Evolutionary conservation across 768 basidiomycete genomes (phyloP).

Genomic region (Epithele typhae): DNA sequence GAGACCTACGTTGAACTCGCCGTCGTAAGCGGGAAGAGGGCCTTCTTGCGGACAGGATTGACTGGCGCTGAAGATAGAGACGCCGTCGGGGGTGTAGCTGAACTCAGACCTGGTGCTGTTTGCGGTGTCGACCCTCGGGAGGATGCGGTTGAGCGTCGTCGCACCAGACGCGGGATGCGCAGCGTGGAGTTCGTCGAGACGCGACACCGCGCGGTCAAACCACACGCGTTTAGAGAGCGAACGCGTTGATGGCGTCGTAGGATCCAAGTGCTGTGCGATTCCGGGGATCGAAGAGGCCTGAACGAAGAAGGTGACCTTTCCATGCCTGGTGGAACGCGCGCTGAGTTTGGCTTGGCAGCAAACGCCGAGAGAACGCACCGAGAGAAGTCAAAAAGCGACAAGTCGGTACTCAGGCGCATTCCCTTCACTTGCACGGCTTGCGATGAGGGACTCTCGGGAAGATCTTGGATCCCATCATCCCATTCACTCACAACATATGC

Average conservation of each 20-base stretch:
- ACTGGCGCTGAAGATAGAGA: constrained; percentile 13
- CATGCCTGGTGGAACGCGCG: neutral
- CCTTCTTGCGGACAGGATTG: constrained; percentile 16
- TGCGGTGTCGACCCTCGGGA: constrained; percentile 10
- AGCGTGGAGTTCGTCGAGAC: constrained; percentile 1
- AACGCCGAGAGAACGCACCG: no score
- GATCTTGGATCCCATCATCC: constrained; percentile 39
- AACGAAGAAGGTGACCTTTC: neutral
- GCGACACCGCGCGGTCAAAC: constrained; percentile 3
- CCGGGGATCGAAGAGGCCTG: constrained; percentile 7
- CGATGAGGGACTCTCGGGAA: constrained; percentile 33
- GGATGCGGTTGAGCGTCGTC: neutral
- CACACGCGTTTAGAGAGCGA: no score
- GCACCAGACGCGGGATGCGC: no score
- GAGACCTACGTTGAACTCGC: constrained; percentile 18
- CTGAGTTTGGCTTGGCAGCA: neutral
- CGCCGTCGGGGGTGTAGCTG: constrained; percentile 11
- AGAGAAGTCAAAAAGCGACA: constrained; percentile 17
- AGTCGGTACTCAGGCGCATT: constrained; percentile 38
- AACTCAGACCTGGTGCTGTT: constrained; percentile 1
- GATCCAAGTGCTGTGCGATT: constrained; percentile 1
- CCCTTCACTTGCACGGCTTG: constrained; percentile 28
- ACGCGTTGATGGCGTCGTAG: no score
- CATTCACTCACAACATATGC: constrained; percentile 36
- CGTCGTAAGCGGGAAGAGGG: constrained; percentile 11